A percentile compares a stretch with the other conserved stretches of the same genome.
Evolutionary conservation across 1,139 yeast genomes (phyloP).

Genomic region (Saccharomycopsis phalli): DNA sequence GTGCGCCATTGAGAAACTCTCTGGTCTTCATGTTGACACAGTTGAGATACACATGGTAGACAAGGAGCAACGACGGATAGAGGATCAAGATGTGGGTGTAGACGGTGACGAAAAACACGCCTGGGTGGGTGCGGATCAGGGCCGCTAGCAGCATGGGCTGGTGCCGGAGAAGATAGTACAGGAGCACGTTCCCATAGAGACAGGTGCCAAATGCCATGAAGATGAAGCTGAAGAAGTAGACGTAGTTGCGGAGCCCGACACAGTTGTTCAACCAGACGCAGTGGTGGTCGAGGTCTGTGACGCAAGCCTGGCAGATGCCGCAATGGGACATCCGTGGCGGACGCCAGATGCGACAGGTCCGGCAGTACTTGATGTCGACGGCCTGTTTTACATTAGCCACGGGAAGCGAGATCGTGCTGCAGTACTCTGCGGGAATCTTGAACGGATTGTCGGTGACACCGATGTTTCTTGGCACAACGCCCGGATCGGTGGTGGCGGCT

Average conservation of each 20-base stretch:
- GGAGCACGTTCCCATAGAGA: conserved; percentile 23
- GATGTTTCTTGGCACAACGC: conserved; percentile 58
- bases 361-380: conserved; percentile 44
- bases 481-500: conserved; percentile 62
- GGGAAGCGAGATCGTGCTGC: conserved; percentile 49
- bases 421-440: conserved; percentile 55
- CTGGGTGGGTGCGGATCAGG: conserved; percentile 29
- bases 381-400: conserved; percentile 23
- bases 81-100: conserved; percentile 35
- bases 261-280: conserved; percentile 77
- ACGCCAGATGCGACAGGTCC: conserved; percentile 56
- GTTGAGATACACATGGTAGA: conserved; percentile 46
- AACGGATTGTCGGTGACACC: conserved; percentile 41
- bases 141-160: conserved; percentile 31
- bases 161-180: conserved; percentile 35
- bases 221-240: conserved; percentile 45
- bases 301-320: conserved; percentile 54
- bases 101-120: conserved; percentile 40
- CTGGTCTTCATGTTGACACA: conserved; percentile 61
- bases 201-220: conserved; percentile 26
- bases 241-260: conserved; percentile 63
- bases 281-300: conserved; percentile 63
- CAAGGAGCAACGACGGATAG: conserved; percentile 48
- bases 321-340: conserved; percentile 72
- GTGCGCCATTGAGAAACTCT: conserved; percentile 35